A percentile compares a stretch with the other conserved stretches of the same genome.
Evolutionary conservation across 2,329 filamentous ascomycete genomes (phyloP).

Genomic region (Epichloe aotearoae): DNA sequence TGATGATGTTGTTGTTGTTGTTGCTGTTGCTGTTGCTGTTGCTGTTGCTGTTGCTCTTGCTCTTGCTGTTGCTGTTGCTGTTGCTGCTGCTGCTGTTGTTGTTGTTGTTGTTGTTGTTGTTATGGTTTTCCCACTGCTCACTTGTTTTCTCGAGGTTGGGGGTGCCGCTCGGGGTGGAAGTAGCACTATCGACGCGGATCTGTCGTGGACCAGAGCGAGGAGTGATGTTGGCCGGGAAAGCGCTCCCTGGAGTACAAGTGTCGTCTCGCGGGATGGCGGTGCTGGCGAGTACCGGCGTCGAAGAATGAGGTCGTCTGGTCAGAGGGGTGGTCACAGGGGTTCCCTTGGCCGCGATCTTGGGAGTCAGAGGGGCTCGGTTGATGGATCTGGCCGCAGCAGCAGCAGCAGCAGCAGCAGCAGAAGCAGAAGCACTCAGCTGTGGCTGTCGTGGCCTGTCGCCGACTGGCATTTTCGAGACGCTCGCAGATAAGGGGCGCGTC

Average conservation of each 20-base stretch:
- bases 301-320: slow-evolving; percentile 19
- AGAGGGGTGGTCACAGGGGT: slow-evolving; percentile 27
- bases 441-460: slow-evolving; percentile 52
- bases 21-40: too few relatives aligned
- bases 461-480: slow-evolving; percentile 27
- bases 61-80: too few relatives aligned
- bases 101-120: not conserved
- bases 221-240: slow-evolving; percentile 56
- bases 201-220: slow-evolving; percentile 65
- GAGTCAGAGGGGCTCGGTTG: slow-evolving; percentile 36
- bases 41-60: too few relatives aligned
- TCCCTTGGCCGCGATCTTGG: slow-evolving; percentile 38
- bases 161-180: slow-evolving; percentile 51
- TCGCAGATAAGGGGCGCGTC: slow-evolving; percentile 5
- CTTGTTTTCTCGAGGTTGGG: slow-evolving; percentile 31
- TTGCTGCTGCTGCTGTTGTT: too few relatives aligned
- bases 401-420: slow-evolving; percentile 37
- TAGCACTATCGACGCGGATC: slow-evolving; percentile 55
- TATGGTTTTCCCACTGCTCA: slow-evolving; percentile 29
- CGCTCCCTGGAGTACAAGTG: slow-evolving; percentile 35
- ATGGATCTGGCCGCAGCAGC: slow-evolving; percentile 39
- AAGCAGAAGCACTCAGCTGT: slow-evolving; percentile 34
- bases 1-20: not conserved
- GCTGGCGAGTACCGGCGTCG: slow-evolving; percentile 9
- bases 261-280: slow-evolving; percentile 28